These are phyloP conservation scores for Kodamaea anthophila DNA, from an alignment of 1,139 yeast species.

Conservation along the genomic window DNA sequence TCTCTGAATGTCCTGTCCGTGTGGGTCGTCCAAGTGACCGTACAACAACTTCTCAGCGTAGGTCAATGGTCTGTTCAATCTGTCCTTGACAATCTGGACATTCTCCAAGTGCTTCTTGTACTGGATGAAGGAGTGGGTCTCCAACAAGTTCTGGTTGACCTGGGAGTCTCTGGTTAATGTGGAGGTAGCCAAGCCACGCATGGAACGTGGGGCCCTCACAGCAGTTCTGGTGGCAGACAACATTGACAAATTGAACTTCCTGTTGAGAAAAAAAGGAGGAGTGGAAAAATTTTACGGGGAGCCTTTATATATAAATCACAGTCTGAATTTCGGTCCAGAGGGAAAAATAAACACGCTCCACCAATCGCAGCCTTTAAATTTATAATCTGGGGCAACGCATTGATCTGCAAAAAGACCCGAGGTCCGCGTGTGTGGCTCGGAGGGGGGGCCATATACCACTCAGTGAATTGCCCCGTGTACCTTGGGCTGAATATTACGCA, in stretches of 20 bases:
- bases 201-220: conserved; percentile 29
- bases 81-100: conserved; percentile 76
- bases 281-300: conserved; percentile 8
- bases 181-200: conserved; percentile 73
- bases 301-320: conserved; percentile 7
- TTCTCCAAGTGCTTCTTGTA: conserved; percentile 79
- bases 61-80: conserved; percentile 90
- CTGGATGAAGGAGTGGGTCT: conserved; percentile 72
- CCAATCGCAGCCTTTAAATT: conserved; percentile 16
- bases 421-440: too few relatives aligned
- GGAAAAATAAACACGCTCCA: conserved; percentile 4
- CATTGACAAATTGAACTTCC: conserved; percentile 16
- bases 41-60: conserved; percentile 95
- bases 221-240: conserved; percentile 37
- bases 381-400: conserved; percentile 11
- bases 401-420: conserved; percentile 6
- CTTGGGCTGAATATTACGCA: too few relatives aligned
- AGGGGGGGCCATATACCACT: too few relatives aligned
- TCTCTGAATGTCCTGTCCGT: conserved; percentile 89
- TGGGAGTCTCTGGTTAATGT: conserved; percentile 83
- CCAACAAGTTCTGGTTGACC: conserved; percentile 89
- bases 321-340: conserved; percentile 2
- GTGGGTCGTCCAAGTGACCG: conserved; percentile 96
- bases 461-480: too few relatives aligned
- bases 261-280: conserved; percentile 6